Percentiles rank a stretch among this genome's conserved stretches.
Evolutionary conservation across 768 basidiomycete species (phyloP).

Genomic region (Russula sp.): DNA sequence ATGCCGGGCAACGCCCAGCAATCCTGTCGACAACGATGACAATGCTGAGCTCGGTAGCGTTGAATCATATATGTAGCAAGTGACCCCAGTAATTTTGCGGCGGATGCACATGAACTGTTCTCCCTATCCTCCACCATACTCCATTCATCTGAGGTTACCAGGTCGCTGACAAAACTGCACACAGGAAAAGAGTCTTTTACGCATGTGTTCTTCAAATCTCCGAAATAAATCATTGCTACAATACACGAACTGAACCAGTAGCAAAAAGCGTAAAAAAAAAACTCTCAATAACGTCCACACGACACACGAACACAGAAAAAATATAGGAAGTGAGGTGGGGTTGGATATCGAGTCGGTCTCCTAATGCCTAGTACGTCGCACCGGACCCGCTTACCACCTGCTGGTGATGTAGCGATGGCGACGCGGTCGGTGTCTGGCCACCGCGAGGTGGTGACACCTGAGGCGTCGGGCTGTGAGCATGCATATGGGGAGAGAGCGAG

Average conservation of each 20-base stretch:
- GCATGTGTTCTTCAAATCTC: conserved; percentile 13
- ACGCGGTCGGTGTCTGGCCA: conserved; percentile 27
- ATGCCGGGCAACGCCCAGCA: too few species aligned
- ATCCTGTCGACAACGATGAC: too few species aligned
- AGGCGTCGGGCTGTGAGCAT: conserved; percentile 26
- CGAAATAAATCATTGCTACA: conserved; percentile 21
- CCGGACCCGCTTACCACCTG: conserved; percentile 28
- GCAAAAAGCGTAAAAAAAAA: conserved; percentile 6
- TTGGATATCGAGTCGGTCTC: conserved; percentile 6
- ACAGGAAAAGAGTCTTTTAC: background rate
- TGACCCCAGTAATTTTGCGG: too few species aligned
- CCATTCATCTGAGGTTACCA: background rate
- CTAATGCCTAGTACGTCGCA: conserved; percentile 11
- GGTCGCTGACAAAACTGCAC: background rate
- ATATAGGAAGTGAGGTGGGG: conserved; percentile 14
- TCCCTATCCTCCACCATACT: too few species aligned
- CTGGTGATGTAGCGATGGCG: conserved; percentile 31
- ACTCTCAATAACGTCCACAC: conserved; percentile 12
- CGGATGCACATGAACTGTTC: too few species aligned
- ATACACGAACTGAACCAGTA: conserved; percentile 18
- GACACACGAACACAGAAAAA: conserved; percentile 15
- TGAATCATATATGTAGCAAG: too few species aligned
- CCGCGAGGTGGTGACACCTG: conserved; percentile 29
- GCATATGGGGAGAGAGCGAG: conserved; percentile 28
- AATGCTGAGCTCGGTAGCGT: too few species aligned